phyloP scores from a whole-genome alignment of 2,329 filamentous ascomycete genomes.

The Talaromyces sp. region DNA sequence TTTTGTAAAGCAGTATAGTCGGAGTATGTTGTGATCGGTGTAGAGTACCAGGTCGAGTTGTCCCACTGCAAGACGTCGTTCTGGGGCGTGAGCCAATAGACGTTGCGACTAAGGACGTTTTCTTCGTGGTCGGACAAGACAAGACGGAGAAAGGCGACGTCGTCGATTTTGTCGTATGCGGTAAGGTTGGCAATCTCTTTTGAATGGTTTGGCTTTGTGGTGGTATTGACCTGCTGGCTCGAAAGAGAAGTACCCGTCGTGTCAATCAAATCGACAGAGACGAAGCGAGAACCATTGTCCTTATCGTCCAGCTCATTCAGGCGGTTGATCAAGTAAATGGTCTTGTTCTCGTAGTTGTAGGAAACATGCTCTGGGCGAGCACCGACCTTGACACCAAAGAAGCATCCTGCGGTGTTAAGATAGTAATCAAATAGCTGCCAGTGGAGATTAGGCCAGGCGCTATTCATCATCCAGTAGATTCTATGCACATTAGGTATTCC shows the following conservation, averaged over 20 bases:
- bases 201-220: constrained; percentile 45
- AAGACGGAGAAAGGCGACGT: constrained; percentile 50
- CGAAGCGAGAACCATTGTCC: constrained; percentile 32
- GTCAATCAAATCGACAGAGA: constrained; percentile 49
- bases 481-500: constrained; percentile 6
- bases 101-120: constrained; percentile 48
- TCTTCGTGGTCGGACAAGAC: constrained; percentile 32
- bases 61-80: constrained; percentile 52
- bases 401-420: constrained; percentile 52
- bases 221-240: constrained; percentile 22
- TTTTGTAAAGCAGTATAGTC: constrained; percentile 44
- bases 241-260: constrained; percentile 40
- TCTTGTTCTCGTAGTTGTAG: constrained; percentile 47
- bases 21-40: constrained; percentile 50
- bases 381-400: constrained; percentile 55
- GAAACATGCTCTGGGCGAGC: constrained; percentile 49
- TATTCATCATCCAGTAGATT: constrained; percentile 65
- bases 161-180: constrained; percentile 27
- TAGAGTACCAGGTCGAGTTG: constrained; percentile 55
- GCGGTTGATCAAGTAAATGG: constrained; percentile 52
- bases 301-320: constrained; percentile 31
- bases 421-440: constrained; percentile 64
- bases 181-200: constrained; percentile 31
- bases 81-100: constrained; percentile 53
- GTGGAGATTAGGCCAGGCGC: constrained; percentile 60